phyloP scores from a whole-genome alignment of 2,329 filamentous ascomycete species.

The Trichoderma breve region DNA sequence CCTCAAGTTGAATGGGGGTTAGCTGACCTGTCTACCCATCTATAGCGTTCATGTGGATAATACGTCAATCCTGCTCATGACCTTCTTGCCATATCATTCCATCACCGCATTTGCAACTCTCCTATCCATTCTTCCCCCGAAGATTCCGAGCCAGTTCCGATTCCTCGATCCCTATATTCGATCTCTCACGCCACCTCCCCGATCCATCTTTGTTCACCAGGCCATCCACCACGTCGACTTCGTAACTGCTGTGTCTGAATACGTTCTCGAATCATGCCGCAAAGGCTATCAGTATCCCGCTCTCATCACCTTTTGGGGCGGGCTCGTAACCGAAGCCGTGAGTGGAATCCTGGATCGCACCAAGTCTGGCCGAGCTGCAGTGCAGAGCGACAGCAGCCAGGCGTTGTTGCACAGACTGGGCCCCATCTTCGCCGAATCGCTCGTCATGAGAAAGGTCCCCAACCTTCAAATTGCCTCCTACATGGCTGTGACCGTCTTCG shows the following conservation, averaged over 20 bases:
- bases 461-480: slow-evolving; percentile 85
- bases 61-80: slow-evolving; percentile 71
- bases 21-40: slow-evolving; percentile 15
- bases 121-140: slow-evolving; percentile 79
- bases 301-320: slow-evolving; percentile 86
- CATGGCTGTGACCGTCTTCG: slow-evolving; percentile 84
- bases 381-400: slow-evolving; percentile 80
- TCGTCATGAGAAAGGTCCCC: slow-evolving; percentile 71
- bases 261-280: slow-evolving; percentile 72
- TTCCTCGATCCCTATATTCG: slow-evolving; percentile 86
- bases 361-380: slow-evolving; percentile 69
- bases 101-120: slow-evolving; percentile 82
- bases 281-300: slow-evolving; percentile 71
- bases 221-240: slow-evolving; percentile 76
- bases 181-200: slow-evolving; percentile 71
- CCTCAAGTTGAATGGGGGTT: not conserved
- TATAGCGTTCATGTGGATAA: slow-evolving; percentile 87
- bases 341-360: slow-evolving; percentile 77
- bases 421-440: slow-evolving; percentile 72
- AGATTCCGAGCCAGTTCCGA: slow-evolving; percentile 71
- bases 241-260: slow-evolving; percentile 71
- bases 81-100: slow-evolving; percentile 90
- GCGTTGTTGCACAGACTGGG: slow-evolving; percentile 65
- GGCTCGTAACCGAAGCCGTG: slow-evolving; percentile 80
- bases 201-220: slow-evolving; percentile 79